Evolutionary conservation across 495 filamentous ascomycete species (phyloP), one percentile per base, ranked within the genome.

Genomic region (Tuber brumale): DNA sequence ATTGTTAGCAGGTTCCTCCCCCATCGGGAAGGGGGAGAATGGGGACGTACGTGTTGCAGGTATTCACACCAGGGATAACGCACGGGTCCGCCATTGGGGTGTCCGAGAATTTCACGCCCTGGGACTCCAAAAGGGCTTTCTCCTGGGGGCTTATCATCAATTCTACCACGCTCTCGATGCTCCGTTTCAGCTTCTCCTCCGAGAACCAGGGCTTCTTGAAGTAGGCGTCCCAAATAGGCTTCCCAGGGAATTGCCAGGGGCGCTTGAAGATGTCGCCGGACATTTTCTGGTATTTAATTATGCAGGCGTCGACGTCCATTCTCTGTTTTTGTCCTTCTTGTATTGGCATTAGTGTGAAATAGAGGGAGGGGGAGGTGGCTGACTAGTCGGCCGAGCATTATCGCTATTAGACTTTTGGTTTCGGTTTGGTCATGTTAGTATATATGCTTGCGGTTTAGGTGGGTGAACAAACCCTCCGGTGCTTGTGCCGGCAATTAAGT

Each of bases 401-500:
- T 84, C 70, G 84, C 82, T 75, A 82, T 84, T 57, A 84, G 73
- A 37, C 84, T 83, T 5, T 48, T 27, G 48, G 48, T 46, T 76
- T 74, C 75, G 35, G 71, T 48, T 48, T 23, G 44, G n/a, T 70
- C 37, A 19, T 73, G 42, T 46, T 27, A 66, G 44, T 4, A 77
- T 21, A 77, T 21, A 57, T 71, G 69, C 45, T 70, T n/a, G 23
- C 48, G 0, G 23, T n/a, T n/a, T 51, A 23, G 18, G 6, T 6
- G 41, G 37, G 21, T 14, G 70, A 10, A 71, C 76, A 72, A 78
- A 83, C 84, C 85, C 85, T 76, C 85, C 85, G 16, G 85, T 86
- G 70, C 79, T 83, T 8, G 85, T 86, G 2, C 84, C 85, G 2
- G 77, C 82, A 31, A 86, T 84, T 43, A 84, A 83, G 76, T 86